Percentiles rank a stretch among this genome's conserved stretches.
phyloP scores from a whole-genome alignment of 345 rosid species.

The Nasturtium officinale region DNA sequence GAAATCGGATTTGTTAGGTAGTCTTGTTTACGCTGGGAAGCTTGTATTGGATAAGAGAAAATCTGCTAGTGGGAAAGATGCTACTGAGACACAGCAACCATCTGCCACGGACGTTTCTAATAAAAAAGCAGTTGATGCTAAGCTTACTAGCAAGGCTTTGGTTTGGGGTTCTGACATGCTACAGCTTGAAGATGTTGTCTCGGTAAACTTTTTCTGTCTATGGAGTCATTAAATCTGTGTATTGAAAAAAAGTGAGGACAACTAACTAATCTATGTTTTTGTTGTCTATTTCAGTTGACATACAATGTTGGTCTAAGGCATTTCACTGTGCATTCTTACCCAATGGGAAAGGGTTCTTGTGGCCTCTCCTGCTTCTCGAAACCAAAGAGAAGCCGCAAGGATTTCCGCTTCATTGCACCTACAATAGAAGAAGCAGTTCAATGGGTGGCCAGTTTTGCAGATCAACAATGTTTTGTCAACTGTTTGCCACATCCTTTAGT shows the following conservation, averaged over 20 bases:
- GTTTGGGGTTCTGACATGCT: constrained; percentile 82
- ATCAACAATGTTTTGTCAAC: constrained; percentile 89
- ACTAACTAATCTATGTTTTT: constrained; percentile 29
- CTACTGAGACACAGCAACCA: constrained; percentile 46
- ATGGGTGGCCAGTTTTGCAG: constrained; percentile 98
- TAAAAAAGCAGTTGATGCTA: constrained; percentile 64
- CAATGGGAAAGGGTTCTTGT: constrained; percentile 61
- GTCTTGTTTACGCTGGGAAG: constrained; percentile 71
- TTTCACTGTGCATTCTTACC: constrained; percentile 90
- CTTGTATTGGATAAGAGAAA: constrained; percentile 74
- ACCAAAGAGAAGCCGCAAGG: constrained; percentile 77
- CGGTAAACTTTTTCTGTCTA: constrained; percentile 28
- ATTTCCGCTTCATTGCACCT: constrained; percentile 78
- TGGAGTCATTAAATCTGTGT: neutral
- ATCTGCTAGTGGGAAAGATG: constrained; percentile 43
- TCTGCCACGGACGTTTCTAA: constrained; percentile 49
- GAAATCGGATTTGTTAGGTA: constrained; percentile 84
- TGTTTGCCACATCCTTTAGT: constrained; percentile 89
- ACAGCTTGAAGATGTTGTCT: constrained; percentile 72
- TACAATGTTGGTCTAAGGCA: constrained; percentile 83
- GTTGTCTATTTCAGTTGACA: constrained; percentile 60
- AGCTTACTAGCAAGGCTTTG: constrained; percentile 81
- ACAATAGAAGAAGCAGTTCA: constrained; percentile 84
- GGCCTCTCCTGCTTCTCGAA: constrained; percentile 76
- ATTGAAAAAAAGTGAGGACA: neutral